Conservation (phyloP, 371 early-diverging fungal species). For the Umbelopsis sp. region DNA sequence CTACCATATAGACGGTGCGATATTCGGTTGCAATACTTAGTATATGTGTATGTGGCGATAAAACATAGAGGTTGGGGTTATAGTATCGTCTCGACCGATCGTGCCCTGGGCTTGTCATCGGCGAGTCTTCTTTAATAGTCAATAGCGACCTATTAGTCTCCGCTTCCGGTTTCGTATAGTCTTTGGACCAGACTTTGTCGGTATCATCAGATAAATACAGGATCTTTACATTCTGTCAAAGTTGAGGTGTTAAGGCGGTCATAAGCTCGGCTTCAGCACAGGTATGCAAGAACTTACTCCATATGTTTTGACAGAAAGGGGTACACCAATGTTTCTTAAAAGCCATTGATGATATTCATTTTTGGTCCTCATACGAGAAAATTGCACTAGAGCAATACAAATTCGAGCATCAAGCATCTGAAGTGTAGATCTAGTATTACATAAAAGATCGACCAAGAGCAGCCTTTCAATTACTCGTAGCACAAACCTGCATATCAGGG, state of each 20-base stretch:
- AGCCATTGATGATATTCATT: constrained; percentile 18
- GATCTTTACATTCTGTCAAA: background rate
- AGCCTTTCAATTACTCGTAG: background rate
- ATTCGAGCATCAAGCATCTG: constrained; percentile 6
- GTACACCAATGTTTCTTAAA: background rate
- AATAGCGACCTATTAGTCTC: too few relatives aligned
- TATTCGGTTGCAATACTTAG: constrained; percentile 58
- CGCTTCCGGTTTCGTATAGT: background rate
- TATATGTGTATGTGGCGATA: constrained; percentile 74
- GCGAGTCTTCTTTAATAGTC: background rate
- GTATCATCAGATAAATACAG: constrained; percentile 4
- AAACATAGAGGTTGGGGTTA: constrained; percentile 32
- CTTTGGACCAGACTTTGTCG: constrained; percentile 1
- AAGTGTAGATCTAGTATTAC: background rate
- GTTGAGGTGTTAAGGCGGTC: background rate
- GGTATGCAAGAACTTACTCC: background rate
- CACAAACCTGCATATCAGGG: constrained; percentile 3
- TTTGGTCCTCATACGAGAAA: constrained; percentile 15
- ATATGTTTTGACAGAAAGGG: constrained; percentile 4
- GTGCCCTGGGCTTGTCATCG: background rate
- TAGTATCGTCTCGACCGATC: background rate
- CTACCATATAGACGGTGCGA: constrained; percentile 70
- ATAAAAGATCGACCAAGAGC: background rate
- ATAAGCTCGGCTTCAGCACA: background rate
- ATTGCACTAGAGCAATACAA: background rate